Conservation (phyloP, 306 rosid genomes). For the Quercus robur region DNA sequence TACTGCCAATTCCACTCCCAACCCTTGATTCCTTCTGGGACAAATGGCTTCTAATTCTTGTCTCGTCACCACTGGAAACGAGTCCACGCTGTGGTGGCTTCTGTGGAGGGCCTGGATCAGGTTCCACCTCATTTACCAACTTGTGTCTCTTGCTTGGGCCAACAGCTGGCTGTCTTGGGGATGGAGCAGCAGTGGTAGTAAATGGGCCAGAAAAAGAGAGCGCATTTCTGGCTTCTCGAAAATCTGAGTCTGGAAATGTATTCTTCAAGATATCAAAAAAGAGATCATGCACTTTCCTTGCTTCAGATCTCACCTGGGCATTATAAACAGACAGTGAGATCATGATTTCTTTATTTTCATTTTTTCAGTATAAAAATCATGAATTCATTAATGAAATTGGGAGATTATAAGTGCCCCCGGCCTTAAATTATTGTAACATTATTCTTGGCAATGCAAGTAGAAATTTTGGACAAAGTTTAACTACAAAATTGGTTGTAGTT, state of each 20-base stretch:
- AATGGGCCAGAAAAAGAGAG: slow-evolving; percentile 56
- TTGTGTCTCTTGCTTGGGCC: slow-evolving; percentile 70
- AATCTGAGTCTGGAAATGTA: slow-evolving; percentile 78
- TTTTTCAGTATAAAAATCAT: not conserved
- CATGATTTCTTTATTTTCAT: not conserved
- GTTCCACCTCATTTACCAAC: slow-evolving; percentile 47
- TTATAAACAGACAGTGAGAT: slow-evolving; percentile 20
- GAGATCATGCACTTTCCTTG: slow-evolving; percentile 87
- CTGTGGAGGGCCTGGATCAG: slow-evolving; percentile 46
- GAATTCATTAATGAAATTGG: not conserved
- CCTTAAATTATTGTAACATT: not conserved
- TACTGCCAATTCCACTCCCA: slow-evolving; percentile 51
- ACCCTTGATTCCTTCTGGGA: slow-evolving; percentile 63
- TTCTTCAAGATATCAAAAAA: slow-evolving; percentile 79
- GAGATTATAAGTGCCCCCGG: not conserved
- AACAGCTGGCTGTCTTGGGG: slow-evolving; percentile 49
- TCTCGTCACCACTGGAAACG: slow-evolving; percentile 41
- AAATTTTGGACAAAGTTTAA: not conserved
- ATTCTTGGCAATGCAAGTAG: not conserved
- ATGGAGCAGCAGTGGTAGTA: slow-evolving; percentile 30
- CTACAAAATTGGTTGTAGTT: no score
- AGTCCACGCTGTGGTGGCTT: slow-evolving; percentile 52
- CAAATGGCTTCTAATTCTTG: slow-evolving; percentile 54
- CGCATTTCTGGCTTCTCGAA: slow-evolving; percentile 67
- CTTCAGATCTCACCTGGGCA: slow-evolving; percentile 78